A percentile compares a stretch with the other conserved stretches of the same genome.
phyloP scores from a whole-genome alignment of 176 grass and related monocot genomes.

The Puccinellia tenuiflora region DNA sequence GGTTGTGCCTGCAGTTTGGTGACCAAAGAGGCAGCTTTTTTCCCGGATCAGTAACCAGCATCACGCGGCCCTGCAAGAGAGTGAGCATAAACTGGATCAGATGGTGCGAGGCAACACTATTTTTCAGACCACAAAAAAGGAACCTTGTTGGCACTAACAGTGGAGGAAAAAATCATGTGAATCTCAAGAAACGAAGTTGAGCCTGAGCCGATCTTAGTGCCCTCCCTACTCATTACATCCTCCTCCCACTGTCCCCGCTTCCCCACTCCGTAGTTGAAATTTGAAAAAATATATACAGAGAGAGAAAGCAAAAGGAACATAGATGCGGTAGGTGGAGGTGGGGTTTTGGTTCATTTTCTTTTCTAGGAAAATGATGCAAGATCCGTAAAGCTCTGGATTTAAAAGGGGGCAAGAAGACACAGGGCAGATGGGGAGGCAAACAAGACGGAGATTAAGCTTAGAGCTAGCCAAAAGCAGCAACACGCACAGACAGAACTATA shows the following conservation, averaged over 20 bases:
- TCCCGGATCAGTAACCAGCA: conserved; percentile 21
- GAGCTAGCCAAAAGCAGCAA: background rate
- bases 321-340: conserved; percentile 35
- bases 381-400: conserved; percentile 28
- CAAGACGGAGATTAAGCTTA: conserved; percentile 3
- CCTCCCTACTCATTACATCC: background rate
- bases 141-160: background rate
- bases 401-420: background rate
- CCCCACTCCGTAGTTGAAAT: background rate
- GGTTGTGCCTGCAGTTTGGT: background rate
- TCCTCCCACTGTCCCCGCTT: background rate
- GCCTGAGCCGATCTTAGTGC: background rate
- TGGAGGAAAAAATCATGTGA: background rate
- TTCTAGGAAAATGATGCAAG: conserved; percentile 18
- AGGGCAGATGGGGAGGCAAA: background rate
- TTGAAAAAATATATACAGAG: background rate
- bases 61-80: conserved; percentile 24
- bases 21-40: conserved; percentile 18
- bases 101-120: too few species aligned
- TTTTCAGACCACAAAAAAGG: background rate
- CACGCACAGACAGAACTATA: background rate
- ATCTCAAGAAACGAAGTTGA: background rate
- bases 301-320: conserved; percentile 18
- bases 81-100: conserved; percentile 8
- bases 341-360: background rate